Percentiles rank a stretch among this genome's conserved stretches.
Evolutionary conservation across 495 filamentous ascomycete genomes (phyloP).

Genomic region (Clohesyomyces aquaticus): DNA sequence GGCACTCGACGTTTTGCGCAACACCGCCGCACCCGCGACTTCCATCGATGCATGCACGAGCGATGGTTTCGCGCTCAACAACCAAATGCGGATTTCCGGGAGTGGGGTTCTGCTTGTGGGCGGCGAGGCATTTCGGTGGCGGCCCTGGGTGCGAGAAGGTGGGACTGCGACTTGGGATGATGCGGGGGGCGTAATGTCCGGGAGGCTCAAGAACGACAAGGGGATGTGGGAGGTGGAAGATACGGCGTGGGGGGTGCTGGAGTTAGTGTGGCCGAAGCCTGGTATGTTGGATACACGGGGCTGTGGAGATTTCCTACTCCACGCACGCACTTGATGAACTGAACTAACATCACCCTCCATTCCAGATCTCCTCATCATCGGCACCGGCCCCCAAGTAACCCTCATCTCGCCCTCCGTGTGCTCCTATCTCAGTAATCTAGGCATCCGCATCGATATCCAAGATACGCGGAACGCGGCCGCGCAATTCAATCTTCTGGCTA

Average conservation of each 20-base stretch:
- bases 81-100: conserved; percentile 66
- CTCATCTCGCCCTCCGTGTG: conserved; percentile 78
- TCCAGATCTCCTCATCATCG: conserved; percentile 84
- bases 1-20: conserved; percentile 76
- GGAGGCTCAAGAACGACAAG: conserved; percentile 66
- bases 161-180: conserved; percentile 41
- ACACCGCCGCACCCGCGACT: conserved; percentile 74
- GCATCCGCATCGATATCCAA: conserved; percentile 83
- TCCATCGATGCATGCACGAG: conserved; percentile 75
- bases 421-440: conserved; percentile 70
- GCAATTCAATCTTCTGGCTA: conserved; percentile 73
- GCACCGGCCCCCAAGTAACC: conserved; percentile 72
- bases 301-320: too few relatives aligned
- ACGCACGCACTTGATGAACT: neutral
- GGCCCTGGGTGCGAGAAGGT: conserved; percentile 65
- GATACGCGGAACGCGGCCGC: conserved; percentile 94
- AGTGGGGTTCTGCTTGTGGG: conserved; percentile 75
- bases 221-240: conserved; percentile 77
- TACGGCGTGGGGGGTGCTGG: conserved; percentile 76
- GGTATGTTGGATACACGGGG: conserved; percentile 65
- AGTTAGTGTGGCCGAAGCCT: conserved; percentile 85
- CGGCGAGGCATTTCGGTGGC: conserved; percentile 87
- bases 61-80: conserved; percentile 82
- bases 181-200: conserved; percentile 38
- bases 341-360: conserved; percentile 9